A percentile compares a stretch with the other conserved stretches of the same genome.
These are phyloP conservation scores for Polychaeton citri DNA, from an alignment of 2,329 filamentous ascomycete species.

Conservation along the genomic window DNA sequence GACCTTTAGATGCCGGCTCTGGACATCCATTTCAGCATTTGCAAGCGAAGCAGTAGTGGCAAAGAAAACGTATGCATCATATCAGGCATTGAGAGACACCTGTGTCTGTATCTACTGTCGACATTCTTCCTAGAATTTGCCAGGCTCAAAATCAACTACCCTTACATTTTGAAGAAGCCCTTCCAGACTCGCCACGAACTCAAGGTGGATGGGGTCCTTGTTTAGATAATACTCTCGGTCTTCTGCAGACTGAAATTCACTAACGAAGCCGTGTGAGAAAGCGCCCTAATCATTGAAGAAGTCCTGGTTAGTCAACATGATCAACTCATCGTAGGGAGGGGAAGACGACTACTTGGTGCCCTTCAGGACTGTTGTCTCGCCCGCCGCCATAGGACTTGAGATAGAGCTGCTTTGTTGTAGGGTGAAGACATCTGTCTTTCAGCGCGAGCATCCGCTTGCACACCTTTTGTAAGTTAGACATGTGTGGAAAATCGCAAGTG, in stretches of 20 bases:
- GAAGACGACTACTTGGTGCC: slow-evolving; percentile 38
- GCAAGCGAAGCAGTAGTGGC: no score
- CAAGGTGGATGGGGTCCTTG: slow-evolving; percentile 50
- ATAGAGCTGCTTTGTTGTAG: slow-evolving; percentile 45
- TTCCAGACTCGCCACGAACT: slow-evolving; percentile 41
- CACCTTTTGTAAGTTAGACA: no score
- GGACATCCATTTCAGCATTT: no score
- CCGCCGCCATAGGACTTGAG: slow-evolving; percentile 47
- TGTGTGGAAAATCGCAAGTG: no score
- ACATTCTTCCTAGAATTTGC: not conserved
- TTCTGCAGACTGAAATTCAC: slow-evolving; percentile 48
- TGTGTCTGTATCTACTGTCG: no score
- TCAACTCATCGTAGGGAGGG: slow-evolving; percentile 1
- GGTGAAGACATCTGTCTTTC: slow-evolving; percentile 45
- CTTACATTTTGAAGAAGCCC: slow-evolving; percentile 39
- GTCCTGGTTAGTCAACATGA: not conserved
- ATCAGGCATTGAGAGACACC: no score
- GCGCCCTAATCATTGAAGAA: slow-evolving; percentile 39
- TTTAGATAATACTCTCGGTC: slow-evolving; percentile 58
- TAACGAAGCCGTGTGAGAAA: slow-evolving; percentile 56
- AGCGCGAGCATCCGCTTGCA: slow-evolving; percentile 45
- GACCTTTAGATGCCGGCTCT: no score
- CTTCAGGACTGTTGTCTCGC: slow-evolving; percentile 48
- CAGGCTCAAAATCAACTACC: slow-evolving; percentile 44
- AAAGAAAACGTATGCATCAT: no score